Percentiles rank a stretch among this genome's conserved stretches.
phyloP scores from a whole-genome alignment of 2,329 filamentous ascomycete genomes.

The Macrophomina tecta region DNA sequence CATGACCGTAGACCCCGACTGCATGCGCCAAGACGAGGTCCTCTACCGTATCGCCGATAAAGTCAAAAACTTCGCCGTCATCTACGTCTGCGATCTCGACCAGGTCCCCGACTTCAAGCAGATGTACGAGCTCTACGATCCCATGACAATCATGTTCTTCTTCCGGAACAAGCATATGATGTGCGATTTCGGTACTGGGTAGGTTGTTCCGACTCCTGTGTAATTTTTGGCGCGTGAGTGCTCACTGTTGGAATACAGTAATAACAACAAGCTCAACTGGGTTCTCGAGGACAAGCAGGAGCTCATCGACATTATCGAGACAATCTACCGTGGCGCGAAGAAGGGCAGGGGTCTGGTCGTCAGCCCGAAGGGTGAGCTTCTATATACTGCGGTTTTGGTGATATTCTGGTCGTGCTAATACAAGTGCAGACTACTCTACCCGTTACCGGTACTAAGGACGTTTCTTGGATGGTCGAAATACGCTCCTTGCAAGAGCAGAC shows the following conservation, averaged over 20 bases:
- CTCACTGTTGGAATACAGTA: slow-evolving; percentile 44
- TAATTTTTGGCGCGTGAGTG: background rate
- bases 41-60: slow-evolving; percentile 92
- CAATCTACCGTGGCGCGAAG: slow-evolving; percentile 96
- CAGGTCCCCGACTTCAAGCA: slow-evolving; percentile 42
- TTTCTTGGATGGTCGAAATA: background rate
- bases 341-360: slow-evolving; percentile 97
- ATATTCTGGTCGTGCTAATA: background rate
- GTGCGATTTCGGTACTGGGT: slow-evolving; percentile 92
- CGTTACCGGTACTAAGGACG: slow-evolving; percentile 67
- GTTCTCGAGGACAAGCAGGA: slow-evolving; percentile 98
- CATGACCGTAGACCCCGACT: slow-evolving; percentile 68
- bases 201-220: background rate
- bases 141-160: slow-evolving; percentile 96
- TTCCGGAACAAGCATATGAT: slow-evolving; percentile 99
- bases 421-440: slow-evolving; percentile 61
- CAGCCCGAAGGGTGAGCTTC: slow-evolving; percentile 78
- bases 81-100: slow-evolving; percentile 89
- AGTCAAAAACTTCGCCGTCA: slow-evolving; percentile 90
- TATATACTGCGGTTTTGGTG: slow-evolving; percentile 43
- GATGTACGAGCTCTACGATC: slow-evolving; percentile 72
- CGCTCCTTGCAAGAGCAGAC: no score
- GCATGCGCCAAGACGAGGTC: slow-evolving; percentile 86
- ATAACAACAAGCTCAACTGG: slow-evolving; percentile 99
- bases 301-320: slow-evolving; percentile 97